Evolutionary conservation across 345 rosid genomes (phyloP).

Genomic region (Gossypium rotundifolium): DNA sequence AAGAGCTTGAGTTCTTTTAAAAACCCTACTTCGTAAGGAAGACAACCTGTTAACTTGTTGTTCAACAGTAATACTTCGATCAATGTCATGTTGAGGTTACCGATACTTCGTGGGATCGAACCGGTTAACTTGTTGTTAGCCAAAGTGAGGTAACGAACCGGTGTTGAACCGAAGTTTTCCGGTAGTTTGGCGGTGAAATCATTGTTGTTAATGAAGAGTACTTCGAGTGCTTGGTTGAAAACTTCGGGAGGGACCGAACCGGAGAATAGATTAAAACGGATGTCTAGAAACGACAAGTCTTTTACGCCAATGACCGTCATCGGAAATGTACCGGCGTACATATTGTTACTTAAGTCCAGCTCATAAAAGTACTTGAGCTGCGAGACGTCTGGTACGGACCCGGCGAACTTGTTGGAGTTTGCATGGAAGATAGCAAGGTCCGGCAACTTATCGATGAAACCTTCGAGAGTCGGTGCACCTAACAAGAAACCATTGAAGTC

Average conservation of each 20-base stretch:
- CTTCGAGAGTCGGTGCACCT: constrained; percentile 29
- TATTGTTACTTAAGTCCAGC: constrained; percentile 60
- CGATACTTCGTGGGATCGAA: constrained; percentile 43
- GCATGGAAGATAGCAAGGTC: constrained; percentile 54
- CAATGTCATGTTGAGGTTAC: constrained; percentile 22
- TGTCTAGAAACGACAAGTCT: constrained; percentile 38
- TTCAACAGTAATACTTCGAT: constrained; percentile 43
- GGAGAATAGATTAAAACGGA: constrained; percentile 39
- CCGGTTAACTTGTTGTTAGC: constrained; percentile 49
- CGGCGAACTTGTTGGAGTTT: constrained; percentile 42
- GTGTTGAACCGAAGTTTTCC: constrained; percentile 32
- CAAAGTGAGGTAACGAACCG: constrained; percentile 45
- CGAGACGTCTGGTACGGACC: constrained; percentile 11
- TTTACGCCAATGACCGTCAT: constrained; percentile 8
- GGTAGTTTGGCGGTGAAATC: constrained; percentile 31
- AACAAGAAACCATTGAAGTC: constrained; percentile 72
- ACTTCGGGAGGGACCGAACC: constrained; percentile 34
- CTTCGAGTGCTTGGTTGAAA: constrained; percentile 37
- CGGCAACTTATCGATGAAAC: constrained; percentile 37
- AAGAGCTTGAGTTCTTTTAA: constrained; percentile 26
- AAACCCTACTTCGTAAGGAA: constrained; percentile 50
- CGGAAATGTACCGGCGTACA: constrained; percentile 35
- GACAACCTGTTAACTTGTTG: constrained; percentile 46
- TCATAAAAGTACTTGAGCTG: constrained; percentile 32
- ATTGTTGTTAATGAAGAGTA: constrained; percentile 57